Percentiles rank a stretch among this genome's conserved stretches.
Evolutionary conservation across 768 basidiomycete species (phyloP).

Genomic region (Trametes cubensis): DNA sequence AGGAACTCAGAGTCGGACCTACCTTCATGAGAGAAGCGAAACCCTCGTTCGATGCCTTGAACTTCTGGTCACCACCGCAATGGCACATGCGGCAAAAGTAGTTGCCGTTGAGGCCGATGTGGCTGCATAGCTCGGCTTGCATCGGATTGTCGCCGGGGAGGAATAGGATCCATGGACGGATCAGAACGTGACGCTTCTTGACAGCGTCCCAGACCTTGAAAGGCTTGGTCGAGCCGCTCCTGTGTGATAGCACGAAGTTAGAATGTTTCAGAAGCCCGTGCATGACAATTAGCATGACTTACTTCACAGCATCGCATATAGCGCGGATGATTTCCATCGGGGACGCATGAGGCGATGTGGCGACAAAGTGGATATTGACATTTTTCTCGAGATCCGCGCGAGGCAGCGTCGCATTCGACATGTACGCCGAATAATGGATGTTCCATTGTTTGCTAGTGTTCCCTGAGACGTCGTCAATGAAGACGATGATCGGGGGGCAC

Average conservation of each 20-base stretch:
- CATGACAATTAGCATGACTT: slow-evolving; percentile 4
- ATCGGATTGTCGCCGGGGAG: slow-evolving; percentile 39
- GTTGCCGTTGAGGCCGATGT: slow-evolving; percentile 38
- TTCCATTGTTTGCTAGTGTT: slow-evolving; percentile 44
- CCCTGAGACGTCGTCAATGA: slow-evolving; percentile 41
- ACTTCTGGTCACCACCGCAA: slow-evolving; percentile 32
- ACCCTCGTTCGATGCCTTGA: slow-evolving; percentile 34
- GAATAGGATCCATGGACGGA: slow-evolving; percentile 31
- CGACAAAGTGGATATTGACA: slow-evolving; percentile 34
- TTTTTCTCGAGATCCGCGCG: slow-evolving; percentile 37
- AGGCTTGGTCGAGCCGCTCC: slow-evolving; percentile 15
- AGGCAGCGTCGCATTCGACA: slow-evolving; percentile 38
- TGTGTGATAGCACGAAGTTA: no score
- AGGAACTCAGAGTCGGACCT: no score
- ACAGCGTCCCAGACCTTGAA: slow-evolving; percentile 32
- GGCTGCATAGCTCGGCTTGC: slow-evolving; percentile 41
- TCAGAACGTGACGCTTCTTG: slow-evolving; percentile 28
- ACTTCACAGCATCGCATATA: slow-evolving; percentile 35
- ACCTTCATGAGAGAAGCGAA: slow-evolving; percentile 28
- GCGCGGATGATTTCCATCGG: slow-evolving; percentile 39
- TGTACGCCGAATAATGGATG: slow-evolving; percentile 38
- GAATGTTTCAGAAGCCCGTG: no score
- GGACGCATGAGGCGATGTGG: slow-evolving; percentile 38
- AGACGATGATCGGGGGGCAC: slow-evolving; percentile 33
- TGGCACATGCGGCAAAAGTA: slow-evolving; percentile 38